Conservation (phyloP, 805 yeast species). For the Lipomyces spencermartinsiae region DNA sequence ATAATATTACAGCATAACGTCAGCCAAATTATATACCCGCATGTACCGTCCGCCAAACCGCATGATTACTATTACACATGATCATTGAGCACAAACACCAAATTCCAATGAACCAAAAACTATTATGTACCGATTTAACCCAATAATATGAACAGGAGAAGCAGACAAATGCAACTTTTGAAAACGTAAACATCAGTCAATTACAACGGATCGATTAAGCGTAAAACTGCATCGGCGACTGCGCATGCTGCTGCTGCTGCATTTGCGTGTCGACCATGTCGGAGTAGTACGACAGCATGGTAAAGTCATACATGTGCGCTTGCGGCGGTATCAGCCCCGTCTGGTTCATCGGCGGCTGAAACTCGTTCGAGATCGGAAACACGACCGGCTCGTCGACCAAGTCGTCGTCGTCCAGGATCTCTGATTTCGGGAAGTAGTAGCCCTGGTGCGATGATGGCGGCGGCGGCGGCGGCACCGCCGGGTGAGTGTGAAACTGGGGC, state of each 20-base stretch:
- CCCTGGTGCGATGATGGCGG: neutral
- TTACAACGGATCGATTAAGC: too few relatives aligned
- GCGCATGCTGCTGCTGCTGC: neutral
- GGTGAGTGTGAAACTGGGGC: neutral
- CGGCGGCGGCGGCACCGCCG: too few relatives aligned
- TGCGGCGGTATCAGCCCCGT: neutral
- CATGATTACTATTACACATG: neutral
- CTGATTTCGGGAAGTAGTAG: neutral
- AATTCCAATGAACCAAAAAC: neutral
- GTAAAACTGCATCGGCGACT: neutral
- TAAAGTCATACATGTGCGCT: neutral
- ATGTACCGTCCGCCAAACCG: neutral
- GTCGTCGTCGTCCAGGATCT: neutral
- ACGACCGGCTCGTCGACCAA: neutral
- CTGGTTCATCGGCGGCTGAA: neutral
- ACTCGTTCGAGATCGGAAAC: neutral
- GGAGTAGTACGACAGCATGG: neutral
- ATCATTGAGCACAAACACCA: constrained; percentile 11
- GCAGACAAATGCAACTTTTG: neutral
- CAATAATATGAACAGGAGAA: constrained; percentile 3
- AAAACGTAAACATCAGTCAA: too few relatives aligned
- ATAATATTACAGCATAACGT: neutral
- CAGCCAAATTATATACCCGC: neutral
- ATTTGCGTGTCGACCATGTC: neutral
- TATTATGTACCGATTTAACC: neutral